Evolutionary conservation across 2,329 filamentous ascomycete genomes (phyloP), one percentile per base, ranked within the genome.

Genomic region (Grosmannia serpens): DNA sequence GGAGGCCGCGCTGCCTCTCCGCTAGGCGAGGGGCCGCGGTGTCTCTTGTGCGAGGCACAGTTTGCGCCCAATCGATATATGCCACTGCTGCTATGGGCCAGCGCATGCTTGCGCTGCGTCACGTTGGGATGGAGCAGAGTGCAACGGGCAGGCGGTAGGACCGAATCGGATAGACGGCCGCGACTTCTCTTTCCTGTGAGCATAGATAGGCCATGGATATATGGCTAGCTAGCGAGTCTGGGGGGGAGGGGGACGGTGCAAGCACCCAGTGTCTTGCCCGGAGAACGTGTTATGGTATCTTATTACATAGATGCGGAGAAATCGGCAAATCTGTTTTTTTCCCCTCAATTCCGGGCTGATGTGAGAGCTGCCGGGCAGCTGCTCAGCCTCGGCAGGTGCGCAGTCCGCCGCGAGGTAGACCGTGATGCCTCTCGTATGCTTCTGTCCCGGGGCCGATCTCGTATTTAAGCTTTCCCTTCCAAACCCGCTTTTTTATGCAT

Each of bases 1-100:
- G 11, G 62, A 49, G 46, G n/a, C 68, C 46, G 70, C 70, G 33
- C 64, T 78, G 31, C 75, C 76, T 38, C 69, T 67, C 47, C 73
- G 70, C 41, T 67, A 71, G 59, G 61, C 10, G 31, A 33, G 31
- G 31, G 31, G 31, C 31, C 6, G 6, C 31, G 31, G 31, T 33
- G 10, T 33, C 10, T 33, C 6, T 33, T 33, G 5, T 10, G 10
- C 31, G 31, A n/a, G n/a, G n/a, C n/a, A 33, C 10, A 33, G 31
- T 33, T 33, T 33, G 31, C 31, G 31, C 31, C 31, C 31, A 10
- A 10, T 33, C 31, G 5, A 33, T 10, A 33, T 33, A n/a, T n/a
- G n/a, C n/a, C n/a, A n/a, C n/a, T n/a, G n/a, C n/a, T n/a, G n/a
- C n/a, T n/a, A n/a, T 33, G 69, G 41, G 7, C 8, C n/a, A 17